A percentile compares a stretch with the other conserved stretches of the same genome.
Evolutionary conservation across 768 basidiomycete species (phyloP).

Genomic region (Krasilnikovozyma curviuscula): DNA sequence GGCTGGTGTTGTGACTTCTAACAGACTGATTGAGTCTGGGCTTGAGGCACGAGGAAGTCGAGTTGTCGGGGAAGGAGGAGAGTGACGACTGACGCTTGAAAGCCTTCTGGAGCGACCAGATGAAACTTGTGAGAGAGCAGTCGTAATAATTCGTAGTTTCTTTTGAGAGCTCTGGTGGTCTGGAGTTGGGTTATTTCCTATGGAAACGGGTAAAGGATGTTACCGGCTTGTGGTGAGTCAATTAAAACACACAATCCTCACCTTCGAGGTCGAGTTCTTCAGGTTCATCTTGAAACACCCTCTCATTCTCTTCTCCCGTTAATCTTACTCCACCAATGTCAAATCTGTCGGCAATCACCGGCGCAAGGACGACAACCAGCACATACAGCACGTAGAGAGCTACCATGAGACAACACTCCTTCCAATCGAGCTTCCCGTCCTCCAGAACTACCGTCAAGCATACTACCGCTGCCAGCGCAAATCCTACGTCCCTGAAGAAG

Average conservation of each 20-base stretch:
- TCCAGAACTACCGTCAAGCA: slow-evolving; percentile 55
- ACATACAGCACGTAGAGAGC: slow-evolving; percentile 62
- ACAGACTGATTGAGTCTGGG: too few species aligned
- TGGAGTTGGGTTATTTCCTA: too few species aligned
- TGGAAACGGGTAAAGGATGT: too few species aligned
- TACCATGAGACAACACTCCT: slow-evolving; percentile 57
- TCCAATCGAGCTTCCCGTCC: slow-evolving; percentile 49
- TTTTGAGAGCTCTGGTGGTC: too few species aligned
- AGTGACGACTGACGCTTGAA: too few species aligned
- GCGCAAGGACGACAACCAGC: slow-evolving; percentile 47
- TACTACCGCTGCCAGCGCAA: slow-evolving; percentile 69
- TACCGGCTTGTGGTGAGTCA: too few species aligned
- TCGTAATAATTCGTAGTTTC: too few species aligned
- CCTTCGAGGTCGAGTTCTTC: slow-evolving; percentile 31
- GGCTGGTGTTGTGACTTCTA: too few species aligned
- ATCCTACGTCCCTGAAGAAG: slow-evolving; percentile 84
- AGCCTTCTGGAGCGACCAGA: too few species aligned
- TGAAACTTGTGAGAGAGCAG: too few species aligned
- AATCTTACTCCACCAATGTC: slow-evolving; percentile 34
- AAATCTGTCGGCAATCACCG: slow-evolving; percentile 29
- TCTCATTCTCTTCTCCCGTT: slow-evolving; percentile 27
- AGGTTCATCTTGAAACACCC: slow-evolving; percentile 41
- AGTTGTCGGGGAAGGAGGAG: too few species aligned
- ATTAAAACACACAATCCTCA: slow-evolving; percentile 27
- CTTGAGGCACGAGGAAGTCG: too few species aligned